phyloP scores from a whole-genome alignment of 352 stramenopile genomes.

The Pythium utonaiense region DNA sequence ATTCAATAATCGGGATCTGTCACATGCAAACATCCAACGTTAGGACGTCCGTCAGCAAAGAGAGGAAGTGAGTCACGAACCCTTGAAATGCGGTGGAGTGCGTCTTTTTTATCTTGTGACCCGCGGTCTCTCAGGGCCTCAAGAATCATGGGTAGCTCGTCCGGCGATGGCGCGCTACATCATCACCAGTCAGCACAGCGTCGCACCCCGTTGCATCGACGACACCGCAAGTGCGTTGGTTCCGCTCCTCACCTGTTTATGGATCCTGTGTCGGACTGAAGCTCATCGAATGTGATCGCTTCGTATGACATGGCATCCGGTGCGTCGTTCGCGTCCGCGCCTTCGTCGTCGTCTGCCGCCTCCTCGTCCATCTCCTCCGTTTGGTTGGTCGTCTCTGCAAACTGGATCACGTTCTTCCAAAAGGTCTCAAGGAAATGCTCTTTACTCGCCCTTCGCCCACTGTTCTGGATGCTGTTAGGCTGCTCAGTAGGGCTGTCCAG shows the following conservation, averaged over 20 bases:
- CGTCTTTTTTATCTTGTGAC: slow-evolving; percentile 12
- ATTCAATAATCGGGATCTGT: slow-evolving; percentile 48
- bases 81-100: slow-evolving; percentile 34
- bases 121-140: slow-evolving; percentile 23
- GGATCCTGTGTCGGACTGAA: slow-evolving; percentile 13
- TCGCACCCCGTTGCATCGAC: too few relatives aligned
- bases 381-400: background rate
- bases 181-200: too few relatives aligned
- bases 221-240: too few relatives aligned
- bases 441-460: background rate
- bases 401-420: background rate
- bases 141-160: slow-evolving; percentile 34
- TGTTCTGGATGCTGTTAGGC: background rate
- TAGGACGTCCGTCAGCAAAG: too few relatives aligned
- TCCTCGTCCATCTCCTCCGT: background rate
- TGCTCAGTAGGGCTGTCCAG: background rate
- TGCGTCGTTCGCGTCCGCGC: background rate
- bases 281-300: slow-evolving; percentile 22
- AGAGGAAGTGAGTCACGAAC: too few relatives aligned
- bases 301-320: slow-evolving; percentile 15
- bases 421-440: slow-evolving; percentile 10
- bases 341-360: background rate
- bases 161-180: slow-evolving; percentile 34
- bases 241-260: slow-evolving; percentile 16
- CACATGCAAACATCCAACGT: too few relatives aligned